Base-by-base conservation (phyloP, 352 stramenopile species). In the Phytophthora idaei region DNA sequence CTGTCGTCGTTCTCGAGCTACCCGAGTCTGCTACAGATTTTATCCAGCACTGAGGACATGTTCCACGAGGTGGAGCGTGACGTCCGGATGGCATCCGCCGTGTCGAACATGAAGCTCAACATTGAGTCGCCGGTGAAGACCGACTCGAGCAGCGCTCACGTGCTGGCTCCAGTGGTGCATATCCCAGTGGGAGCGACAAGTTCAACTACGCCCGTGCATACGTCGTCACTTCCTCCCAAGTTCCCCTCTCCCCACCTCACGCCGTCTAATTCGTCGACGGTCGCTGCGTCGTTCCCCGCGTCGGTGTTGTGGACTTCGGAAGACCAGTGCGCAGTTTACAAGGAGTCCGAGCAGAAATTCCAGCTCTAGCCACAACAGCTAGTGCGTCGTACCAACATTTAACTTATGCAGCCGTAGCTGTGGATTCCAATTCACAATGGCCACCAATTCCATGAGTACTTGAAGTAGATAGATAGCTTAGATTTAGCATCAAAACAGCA, bases 1-100 rank as follows among this genome's bases (percentile, higher is more conserved):
- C 64, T 90, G 17, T 90, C 80, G 39, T 71, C 82, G 21, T 94
- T 94, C 57, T 90, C 85, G 55, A 90, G 85, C 68, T 92, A 92
- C 65, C 83, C 83, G 48, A 75, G 64, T 41, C 71, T 94, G 57
- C 79, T 92, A n/a, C 74, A 85, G 34, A 85, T 94, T 47, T 71
- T 94, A 21, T 71, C 85, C n/a, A 89, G 73, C 67, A 93, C 83
- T 1, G 85, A 93, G 53, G 78, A 90, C 21, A 91, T 92, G 85
- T 93, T 91, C 57, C 76, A 87, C 45, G 81, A 90, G 27, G 83
- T 93, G 14, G 83, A 91, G 49, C 74, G 71, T 27, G 79, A 90
- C 56, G 67, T 74, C 0, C 69, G 82, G 44, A 89, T 90, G 75
- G 61, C 76, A 12, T 54, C 61, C 2, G 78, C 71, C 12, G 73